Conservation (phyloP, 2,329 filamentous ascomycete genomes). For the Dothistroma septosporum region DNA sequence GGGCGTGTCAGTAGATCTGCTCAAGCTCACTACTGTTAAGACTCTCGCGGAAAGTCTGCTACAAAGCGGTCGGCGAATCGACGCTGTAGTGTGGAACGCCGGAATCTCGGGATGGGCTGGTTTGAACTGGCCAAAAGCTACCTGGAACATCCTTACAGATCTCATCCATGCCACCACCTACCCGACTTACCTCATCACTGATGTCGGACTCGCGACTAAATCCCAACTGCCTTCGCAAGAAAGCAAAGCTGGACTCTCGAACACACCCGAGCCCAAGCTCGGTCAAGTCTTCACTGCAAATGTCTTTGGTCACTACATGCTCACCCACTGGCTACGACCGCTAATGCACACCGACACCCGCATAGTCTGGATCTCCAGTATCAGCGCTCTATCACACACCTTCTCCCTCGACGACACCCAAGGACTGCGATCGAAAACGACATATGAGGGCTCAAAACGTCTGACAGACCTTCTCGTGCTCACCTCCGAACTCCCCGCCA, state of each 20-base stretch:
- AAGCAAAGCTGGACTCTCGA: slow-evolving; percentile 9
- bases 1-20: slow-evolving; percentile 57
- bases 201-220: slow-evolving; percentile 52
- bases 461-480: slow-evolving; percentile 80
- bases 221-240: slow-evolving; percentile 45
- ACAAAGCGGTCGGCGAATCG: slow-evolving; percentile 63
- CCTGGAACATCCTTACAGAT: slow-evolving; percentile 57
- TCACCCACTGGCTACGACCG: slow-evolving; percentile 74
- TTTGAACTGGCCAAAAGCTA: slow-evolving; percentile 63
- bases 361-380: slow-evolving; percentile 81
- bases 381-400: slow-evolving; percentile 61
- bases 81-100: slow-evolving; percentile 79
- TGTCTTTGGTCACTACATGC: slow-evolving; percentile 90
- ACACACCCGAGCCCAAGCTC: slow-evolving; percentile 54
- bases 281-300: slow-evolving; percentile 87
- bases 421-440: slow-evolving; percentile 55
- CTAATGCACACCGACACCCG: slow-evolving; percentile 60
- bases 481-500: slow-evolving; percentile 64
- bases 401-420: slow-evolving; percentile 73
- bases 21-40: slow-evolving; percentile 53
- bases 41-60: slow-evolving; percentile 50
- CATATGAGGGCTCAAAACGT: slow-evolving; percentile 86
- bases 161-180: slow-evolving; percentile 67
- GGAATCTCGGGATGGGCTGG: slow-evolving; percentile 83
- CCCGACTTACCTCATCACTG: slow-evolving; percentile 70